Evolutionary conservation across 2,329 filamentous ascomycete genomes (phyloP), one percentile per base, ranked within the genome.

Genomic region (Fusarium brachygibbosum): DNA sequence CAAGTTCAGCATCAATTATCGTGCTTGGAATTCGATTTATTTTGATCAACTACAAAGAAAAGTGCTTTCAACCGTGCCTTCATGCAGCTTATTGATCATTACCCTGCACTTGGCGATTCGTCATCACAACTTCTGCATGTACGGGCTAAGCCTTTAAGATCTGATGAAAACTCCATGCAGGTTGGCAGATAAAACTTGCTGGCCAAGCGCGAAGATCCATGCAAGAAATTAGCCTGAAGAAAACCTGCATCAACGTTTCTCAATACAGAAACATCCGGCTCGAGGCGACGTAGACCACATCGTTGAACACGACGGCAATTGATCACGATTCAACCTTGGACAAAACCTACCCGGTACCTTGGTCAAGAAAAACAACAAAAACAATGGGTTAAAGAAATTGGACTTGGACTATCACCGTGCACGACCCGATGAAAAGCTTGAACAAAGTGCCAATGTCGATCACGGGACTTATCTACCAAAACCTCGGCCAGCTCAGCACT

Each of bases 391-490:
- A 13, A 4, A 51, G 34, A 51, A 40, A 51, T 38, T 51, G 34
- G 35, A 31, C 48, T 6, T 19, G 10, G 32, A 29, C 48, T 6
- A 10, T 19, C 10, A 25, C 35, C 48, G 48, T 51, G 48, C 48
- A 51, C 34, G 31, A 17, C 31, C 4, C 17, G n/a, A 29, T 29
- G 48, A 51, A 51, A 51, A 51, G 48, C 48, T 51, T 51, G 48
- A 51, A 51, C 23, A 21, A 28, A 35, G 34, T 40, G 48, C 34
- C n/a, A 51, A 51, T 38, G 48, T 51, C 48, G 48, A 51, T 51
- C 48, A 40, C 48, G 32, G 23, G 48, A 51, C 23, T 40, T 37
- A 17, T 25, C 25, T 11, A 16, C 17, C 21, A 28, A 37, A 50
- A 50, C 12, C n/a, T 12, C 17, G 19, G 21, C 31, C 31, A 28